Percentiles rank a stretch among this genome's conserved stretches.
Evolutionary conservation across 1,284 basidiomycete species (phyloP).

Genomic region (Mixia osmundae): DNA sequence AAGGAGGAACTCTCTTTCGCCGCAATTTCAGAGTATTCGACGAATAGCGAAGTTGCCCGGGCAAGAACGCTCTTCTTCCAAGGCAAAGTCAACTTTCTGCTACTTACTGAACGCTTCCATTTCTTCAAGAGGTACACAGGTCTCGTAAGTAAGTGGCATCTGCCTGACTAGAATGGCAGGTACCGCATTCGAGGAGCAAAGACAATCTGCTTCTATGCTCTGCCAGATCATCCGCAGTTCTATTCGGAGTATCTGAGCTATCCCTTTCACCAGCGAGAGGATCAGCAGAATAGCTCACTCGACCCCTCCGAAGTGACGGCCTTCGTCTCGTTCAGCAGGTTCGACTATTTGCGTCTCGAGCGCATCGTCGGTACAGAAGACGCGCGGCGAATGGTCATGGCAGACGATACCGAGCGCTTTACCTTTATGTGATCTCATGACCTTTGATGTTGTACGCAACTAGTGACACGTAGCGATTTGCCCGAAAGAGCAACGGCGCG

Average conservation of each 20-base stretch:
- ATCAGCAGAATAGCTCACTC: conserved; percentile 22
- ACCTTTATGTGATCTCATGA: no score
- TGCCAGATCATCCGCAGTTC: conserved; percentile 71
- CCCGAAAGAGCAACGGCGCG: no score
- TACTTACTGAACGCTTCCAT: conserved; percentile 90
- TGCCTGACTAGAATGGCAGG: conserved; percentile 30
- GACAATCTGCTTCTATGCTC: conserved; percentile 76
- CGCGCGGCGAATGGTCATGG: conserved; percentile 23
- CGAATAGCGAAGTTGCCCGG: conserved; percentile 74
- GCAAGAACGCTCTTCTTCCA: conserved; percentile 81
- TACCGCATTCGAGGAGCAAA: conserved; percentile 78
- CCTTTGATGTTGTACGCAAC: no score
- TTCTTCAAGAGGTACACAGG: conserved; percentile 75
- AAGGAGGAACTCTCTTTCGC: conserved; percentile 42
- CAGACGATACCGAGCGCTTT: conserved; percentile 19
- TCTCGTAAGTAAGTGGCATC: no score
- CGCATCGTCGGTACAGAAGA: conserved; percentile 36
- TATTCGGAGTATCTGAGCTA: conserved; percentile 70
- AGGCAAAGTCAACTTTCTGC: conserved; percentile 60
- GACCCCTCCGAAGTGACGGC: conserved; percentile 52
- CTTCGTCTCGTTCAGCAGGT: conserved; percentile 60
- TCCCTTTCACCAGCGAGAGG: conserved; percentile 39
- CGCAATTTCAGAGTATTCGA: conserved; percentile 84
- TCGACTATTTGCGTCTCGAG: conserved; percentile 66
- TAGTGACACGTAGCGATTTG: no score